These are phyloP conservation scores for Yamadazyma nakazawae DNA, from an alignment of 805 yeast species.

Conservation along the genomic window DNA sequence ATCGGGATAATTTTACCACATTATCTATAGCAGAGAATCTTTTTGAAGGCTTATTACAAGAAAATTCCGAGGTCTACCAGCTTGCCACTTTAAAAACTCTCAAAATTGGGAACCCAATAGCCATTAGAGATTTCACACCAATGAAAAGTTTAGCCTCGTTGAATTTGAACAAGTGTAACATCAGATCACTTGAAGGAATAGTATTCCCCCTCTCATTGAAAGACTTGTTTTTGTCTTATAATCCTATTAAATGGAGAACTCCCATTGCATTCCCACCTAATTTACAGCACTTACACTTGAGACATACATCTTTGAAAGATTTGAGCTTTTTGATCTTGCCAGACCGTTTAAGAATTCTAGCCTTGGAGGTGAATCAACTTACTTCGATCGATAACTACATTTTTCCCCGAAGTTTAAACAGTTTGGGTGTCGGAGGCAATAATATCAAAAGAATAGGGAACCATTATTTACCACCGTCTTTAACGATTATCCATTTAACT, in stretches of 20 bases:
- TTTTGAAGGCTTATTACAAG: not conserved
- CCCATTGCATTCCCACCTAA: conserved; percentile 13
- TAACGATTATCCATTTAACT: conserved; percentile 16
- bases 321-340: conserved; percentile 15
- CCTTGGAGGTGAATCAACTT: conserved; percentile 19
- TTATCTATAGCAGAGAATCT: not conserved
- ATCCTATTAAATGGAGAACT: conserved; percentile 18
- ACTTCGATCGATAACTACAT: conserved; percentile 13
- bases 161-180: conserved; percentile 2
- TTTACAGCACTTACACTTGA: conserved; percentile 13
- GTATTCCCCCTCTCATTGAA: conserved; percentile 10
- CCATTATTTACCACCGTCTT: conserved; percentile 14
- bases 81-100: not conserved
- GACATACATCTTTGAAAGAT: conserved; percentile 16
- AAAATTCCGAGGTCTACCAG: not conserved
- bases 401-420: conserved; percentile 14
- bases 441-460: conserved; percentile 5
- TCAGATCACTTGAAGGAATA: conserved; percentile 1
- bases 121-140: not conserved
- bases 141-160: not conserved
- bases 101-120: not conserved
- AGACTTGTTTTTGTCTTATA: conserved; percentile 16
- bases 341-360: conserved; percentile 12
- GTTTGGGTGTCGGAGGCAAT: conserved; percentile 20
- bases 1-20: not conserved